A percentile compares a stretch with the other conserved stretches of the same genome.
phyloP scores from a whole-genome alignment of 306 rosid species.

The Pyrus communis region DNA sequence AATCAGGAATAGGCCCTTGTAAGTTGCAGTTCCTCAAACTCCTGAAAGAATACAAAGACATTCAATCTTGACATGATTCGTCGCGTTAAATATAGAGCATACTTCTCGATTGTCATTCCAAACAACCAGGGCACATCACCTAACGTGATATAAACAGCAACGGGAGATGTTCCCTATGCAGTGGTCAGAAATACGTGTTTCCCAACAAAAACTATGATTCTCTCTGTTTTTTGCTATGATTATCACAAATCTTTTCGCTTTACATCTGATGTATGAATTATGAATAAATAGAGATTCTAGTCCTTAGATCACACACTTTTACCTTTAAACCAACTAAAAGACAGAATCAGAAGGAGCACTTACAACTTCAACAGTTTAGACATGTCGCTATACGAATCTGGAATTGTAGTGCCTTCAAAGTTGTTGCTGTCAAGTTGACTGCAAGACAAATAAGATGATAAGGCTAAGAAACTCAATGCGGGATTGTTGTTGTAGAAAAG shows the following conservation, averaged over 20 bases:
- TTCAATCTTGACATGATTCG: neutral
- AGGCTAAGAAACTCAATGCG: neutral
- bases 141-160: neutral
- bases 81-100: neutral
- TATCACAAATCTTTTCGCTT: neutral
- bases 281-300: neutral
- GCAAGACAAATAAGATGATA: constrained; percentile 4
- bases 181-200: neutral
- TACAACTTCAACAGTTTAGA: constrained; percentile 37
- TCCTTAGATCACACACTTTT: neutral
- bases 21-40: constrained; percentile 81
- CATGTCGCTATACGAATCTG: constrained; percentile 35
- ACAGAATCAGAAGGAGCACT: constrained; percentile 13
- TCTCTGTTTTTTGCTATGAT: neutral
- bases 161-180: neutral
- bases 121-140: neutral
- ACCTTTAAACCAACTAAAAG: neutral
- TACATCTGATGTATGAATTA: neutral
- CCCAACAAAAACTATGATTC: neutral
- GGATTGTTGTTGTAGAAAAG: neutral
- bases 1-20: constrained; percentile 81
- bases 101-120: neutral
- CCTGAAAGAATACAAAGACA: constrained; percentile 37
- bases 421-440: constrained; percentile 49
- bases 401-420: constrained; percentile 32